Evolutionary conservation across 2,329 filamentous ascomycete genomes (phyloP).

Genomic region (Hypoxylon sp.): DNA sequence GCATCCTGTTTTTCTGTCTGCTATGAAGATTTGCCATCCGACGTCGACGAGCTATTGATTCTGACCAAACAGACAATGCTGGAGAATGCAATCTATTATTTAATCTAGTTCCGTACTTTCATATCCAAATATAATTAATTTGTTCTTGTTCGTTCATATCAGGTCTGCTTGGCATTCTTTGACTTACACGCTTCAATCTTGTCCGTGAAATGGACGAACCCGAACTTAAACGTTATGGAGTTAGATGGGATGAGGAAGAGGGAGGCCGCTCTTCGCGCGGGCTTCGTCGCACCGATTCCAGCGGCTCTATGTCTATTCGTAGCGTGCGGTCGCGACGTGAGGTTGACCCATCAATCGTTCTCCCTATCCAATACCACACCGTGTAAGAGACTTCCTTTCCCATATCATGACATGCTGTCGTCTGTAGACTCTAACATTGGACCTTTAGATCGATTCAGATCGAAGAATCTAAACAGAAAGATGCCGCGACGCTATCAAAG

Average conservation of each 20-base stretch:
- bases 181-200: constrained; percentile 9
- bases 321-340: constrained; percentile 56
- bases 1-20: constrained; percentile 44
- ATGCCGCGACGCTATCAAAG: constrained; percentile 56
- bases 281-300: constrained; percentile 50
- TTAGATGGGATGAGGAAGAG: constrained; percentile 58
- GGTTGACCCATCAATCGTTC: constrained; percentile 58
- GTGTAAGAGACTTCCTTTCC: constrained; percentile 56
- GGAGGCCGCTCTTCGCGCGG: constrained; percentile 46
- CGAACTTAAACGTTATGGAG: constrained; percentile 43
- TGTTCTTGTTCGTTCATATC: background rate
- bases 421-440: constrained; percentile 24
- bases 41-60: constrained; percentile 24
- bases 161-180: background rate
- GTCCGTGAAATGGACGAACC: constrained; percentile 47
- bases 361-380: constrained; percentile 69
- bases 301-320: constrained; percentile 58
- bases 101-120: background rate
- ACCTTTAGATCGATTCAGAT: constrained; percentile 65
- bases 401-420: constrained; percentile 5
- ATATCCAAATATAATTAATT: background rate
- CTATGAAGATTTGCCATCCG: constrained; percentile 9
- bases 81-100: constrained; percentile 5
- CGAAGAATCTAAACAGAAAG: constrained; percentile 65
- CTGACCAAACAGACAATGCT: constrained; percentile 2